Base-by-base conservation (phyloP, 1,284 basidiomycete genomes). In the Puccinia coronata region DNA sequence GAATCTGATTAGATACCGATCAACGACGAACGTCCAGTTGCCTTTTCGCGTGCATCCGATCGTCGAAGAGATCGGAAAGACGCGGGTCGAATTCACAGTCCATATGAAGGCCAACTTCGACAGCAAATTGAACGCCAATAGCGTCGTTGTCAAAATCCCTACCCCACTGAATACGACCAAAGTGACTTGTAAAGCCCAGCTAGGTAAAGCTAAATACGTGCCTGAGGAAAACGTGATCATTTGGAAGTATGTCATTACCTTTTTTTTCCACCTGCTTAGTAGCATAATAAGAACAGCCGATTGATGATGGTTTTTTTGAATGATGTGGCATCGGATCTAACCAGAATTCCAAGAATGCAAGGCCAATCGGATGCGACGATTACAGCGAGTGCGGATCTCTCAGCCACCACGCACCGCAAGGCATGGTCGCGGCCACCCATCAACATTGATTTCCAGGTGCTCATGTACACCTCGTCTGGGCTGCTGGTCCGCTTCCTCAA, bases 381-480 rank as follows among this genome's bases (percentile, higher is more conserved):
- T 80, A 91, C 91, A 0, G 96, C 92, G 0, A 91, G 92, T 28
- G 96, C 95, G 3, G 90, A 91, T 51, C 88, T 98, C 73, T 93
- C 95, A 1, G 91, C 91, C 82, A 96, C 93, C 28, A 98, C 96
- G 0, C 90, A 91, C 81, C 91, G 93, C 61, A 95, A 98, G 89
- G 91, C 95, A 1, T 99, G 97, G 97, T 94, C 94, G 14, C 89
- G 96, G 71, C 96, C 97, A 14, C 97, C 97, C 8, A 98, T 99
- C 85, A 94, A 97, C 84, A 91, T 99, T 82, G 96, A 99, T 87
- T 99, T 99, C 87, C 91, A 95, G 88, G 96, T 99, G 81, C 89
- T 99, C 84, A 99, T 99, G 96, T 95, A 98, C 87, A 98, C 96
- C 0, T 90, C 96, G 6, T 98, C 95, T 11, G 97, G 97, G 0